Evolutionary conservation across 2,329 filamentous ascomycete species (phyloP).

Genomic region (Aspergillus niger): DNA sequence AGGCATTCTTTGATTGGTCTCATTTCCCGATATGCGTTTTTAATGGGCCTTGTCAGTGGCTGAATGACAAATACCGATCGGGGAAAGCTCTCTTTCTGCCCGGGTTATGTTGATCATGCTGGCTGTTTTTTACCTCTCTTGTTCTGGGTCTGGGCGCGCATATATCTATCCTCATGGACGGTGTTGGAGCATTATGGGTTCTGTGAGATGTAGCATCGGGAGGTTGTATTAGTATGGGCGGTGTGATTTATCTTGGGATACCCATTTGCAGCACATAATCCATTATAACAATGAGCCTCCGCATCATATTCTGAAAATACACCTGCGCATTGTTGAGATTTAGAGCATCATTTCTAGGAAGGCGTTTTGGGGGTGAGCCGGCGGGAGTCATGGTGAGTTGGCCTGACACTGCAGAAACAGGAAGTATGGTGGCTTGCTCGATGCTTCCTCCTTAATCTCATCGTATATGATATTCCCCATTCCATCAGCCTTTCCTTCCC

Average conservation of each 20-base stretch:
- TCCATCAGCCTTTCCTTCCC: neutral
- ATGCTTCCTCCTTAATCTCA: neutral
- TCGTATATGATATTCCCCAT: neutral
- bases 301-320: neutral
- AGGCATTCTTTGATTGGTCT: slow-evolving; percentile 9
- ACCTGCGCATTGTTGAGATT: neutral
- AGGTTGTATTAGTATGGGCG: slow-evolving; percentile 4
- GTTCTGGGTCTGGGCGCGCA: neutral
- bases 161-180: slow-evolving; percentile 5
- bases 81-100: neutral
- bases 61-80: neutral
- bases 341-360: too few relatives aligned
- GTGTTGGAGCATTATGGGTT: neutral
- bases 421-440: neutral
- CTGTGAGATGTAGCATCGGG: neutral
- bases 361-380: neutral
- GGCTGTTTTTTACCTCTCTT: neutral
- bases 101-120: neutral
- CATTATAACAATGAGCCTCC: neutral
- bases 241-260: slow-evolving; percentile 4
- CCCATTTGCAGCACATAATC: slow-evolving; percentile 2
- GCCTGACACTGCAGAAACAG: neutral
- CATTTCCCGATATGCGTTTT: neutral
- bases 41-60: neutral
- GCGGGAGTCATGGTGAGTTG: neutral